Base-by-base conservation (phyloP, 352 stramenopile genomes). In the Halophytophthora polymorphica region DNA sequence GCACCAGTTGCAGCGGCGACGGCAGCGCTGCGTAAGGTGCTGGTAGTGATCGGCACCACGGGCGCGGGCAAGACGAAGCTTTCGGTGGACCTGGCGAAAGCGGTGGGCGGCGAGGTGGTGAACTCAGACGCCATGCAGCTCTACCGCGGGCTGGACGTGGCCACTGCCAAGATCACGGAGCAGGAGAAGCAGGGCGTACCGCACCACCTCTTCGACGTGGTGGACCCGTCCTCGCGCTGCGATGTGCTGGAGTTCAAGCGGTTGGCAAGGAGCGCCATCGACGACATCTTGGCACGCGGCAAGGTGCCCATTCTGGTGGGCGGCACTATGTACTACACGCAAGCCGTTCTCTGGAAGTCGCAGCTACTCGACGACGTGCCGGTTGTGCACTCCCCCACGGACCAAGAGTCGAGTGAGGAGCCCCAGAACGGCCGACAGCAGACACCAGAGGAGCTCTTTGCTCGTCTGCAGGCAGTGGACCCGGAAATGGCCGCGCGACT, bases 71-170 rank as follows among this genome's bases (percentile, higher is more conserved):
- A 97, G 72, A 96, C 89, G 8, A 96, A 97, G 73, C 80, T 97
- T 29, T 93, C 87, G 5, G 83, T 97, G 45, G 87, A 96, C 56
- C 50, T 97, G n/a, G 87, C 87, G 47, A 93, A 96, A 50, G 80
- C 79, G 14, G 69, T 96, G 29, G 82, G 78, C 45, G 89, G 89
- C 10, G 89, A 97, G 62, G 87, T 97, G 50, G 73, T 97, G 64
- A 97, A 97, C 60, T 91, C 84, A 21, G 89, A 97, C 46, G 84
- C 84, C 25, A 96, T 97, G 84, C 89, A 97, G 58, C 82, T 97
- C 86, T 96, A 96, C 61, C 71, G 77, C 8, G 87, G 84, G 0
- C 62, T 97, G 45, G 79, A 95, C 61, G 86, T 97, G 43, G 88
- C 89, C 41, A 94, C 88, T 18, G 89, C 89, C 31, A 96, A 97